Conservation (phyloP, 345 rosid species). For the Noccaea bulbosa region DNA sequence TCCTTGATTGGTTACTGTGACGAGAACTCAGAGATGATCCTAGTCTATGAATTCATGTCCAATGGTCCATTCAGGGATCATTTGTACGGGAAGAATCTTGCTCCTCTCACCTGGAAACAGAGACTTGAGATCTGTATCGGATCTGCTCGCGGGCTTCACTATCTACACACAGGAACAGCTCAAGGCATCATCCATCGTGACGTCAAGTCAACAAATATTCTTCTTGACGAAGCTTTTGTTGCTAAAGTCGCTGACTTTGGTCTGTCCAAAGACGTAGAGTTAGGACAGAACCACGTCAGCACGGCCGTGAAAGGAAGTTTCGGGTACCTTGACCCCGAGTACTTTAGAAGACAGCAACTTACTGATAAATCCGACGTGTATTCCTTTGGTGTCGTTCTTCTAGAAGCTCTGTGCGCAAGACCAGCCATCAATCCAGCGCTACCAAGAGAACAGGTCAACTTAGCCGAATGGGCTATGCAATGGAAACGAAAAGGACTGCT, state of each 20-base stretch:
- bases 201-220: conserved; percentile 79
- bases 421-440: conserved; percentile 64
- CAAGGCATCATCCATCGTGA: conserved; percentile 91
- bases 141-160: conserved; percentile 81
- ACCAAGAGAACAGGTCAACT: conserved; percentile 72
- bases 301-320: conserved; percentile 59
- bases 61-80: conserved; percentile 83
- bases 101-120: conserved; percentile 75
- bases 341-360: conserved; percentile 68
- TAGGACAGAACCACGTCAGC: conserved; percentile 71
- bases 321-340: conserved; percentile 71
- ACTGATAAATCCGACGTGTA: conserved; percentile 72
- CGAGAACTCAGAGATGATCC: conserved; percentile 76
- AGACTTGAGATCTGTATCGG: conserved; percentile 81
- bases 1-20: conserved; percentile 84
- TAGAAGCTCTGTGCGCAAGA: conserved; percentile 68
- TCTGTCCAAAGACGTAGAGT: conserved; percentile 72
- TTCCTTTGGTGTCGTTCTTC: conserved; percentile 69
- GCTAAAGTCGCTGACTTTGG: conserved; percentile 89
- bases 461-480: conserved; percentile 74
- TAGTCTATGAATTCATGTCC: conserved; percentile 84
- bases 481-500: conserved; percentile 55
- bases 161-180: conserved; percentile 86
- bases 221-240: conserved; percentile 75
- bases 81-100: conserved; percentile 66